Evolutionary conservation across 2,329 filamentous ascomycete species (phyloP).

Genomic region (Colletotrichum salicis): DNA sequence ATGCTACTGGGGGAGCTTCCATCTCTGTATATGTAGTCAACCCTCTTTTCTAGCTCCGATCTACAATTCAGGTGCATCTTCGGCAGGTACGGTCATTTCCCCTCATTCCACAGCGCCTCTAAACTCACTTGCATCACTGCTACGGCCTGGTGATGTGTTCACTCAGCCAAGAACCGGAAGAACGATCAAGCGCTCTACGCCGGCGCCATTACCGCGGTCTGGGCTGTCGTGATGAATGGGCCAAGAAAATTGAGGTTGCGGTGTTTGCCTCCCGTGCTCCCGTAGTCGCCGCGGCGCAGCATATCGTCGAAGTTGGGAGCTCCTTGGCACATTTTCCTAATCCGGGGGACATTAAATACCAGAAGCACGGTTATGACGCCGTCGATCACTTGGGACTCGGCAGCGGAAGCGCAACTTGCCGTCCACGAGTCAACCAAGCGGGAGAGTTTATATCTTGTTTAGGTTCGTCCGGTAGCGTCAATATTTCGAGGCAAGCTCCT

Average conservation of each 20-base stretch:
- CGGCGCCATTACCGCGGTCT: not conserved
- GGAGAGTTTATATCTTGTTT: constrained; percentile 7
- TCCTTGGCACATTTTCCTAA: not conserved
- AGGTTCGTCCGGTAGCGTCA: not conserved
- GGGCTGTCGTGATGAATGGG: constrained; percentile 23
- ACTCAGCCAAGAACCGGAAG: constrained; percentile 12
- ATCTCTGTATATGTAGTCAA: not conserved
- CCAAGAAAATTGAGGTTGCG: constrained; percentile 18
- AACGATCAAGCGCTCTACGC: not conserved
- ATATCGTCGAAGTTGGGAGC: not conserved
- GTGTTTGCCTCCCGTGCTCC: not conserved
- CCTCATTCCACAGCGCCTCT: not conserved
- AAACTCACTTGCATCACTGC: not conserved
- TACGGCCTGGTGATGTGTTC: constrained; percentile 10
- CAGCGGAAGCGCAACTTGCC: constrained; percentile 22
- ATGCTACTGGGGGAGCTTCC: not conserved
- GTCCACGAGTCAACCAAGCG: not conserved
- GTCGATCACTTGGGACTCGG: constrained; percentile 10
- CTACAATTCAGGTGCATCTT: not conserved
- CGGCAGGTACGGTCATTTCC: not conserved
- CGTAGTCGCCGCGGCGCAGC: not conserved
- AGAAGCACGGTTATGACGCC: constrained; percentile 8
- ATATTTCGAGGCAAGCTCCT: constrained; percentile 14
- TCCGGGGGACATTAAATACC: not conserved
- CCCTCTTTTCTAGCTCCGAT: not conserved